Evolutionary conservation across 2,329 filamentous ascomycete species (phyloP), one percentile per base, ranked within the genome.

Genomic region (Penicillium concentricum): DNA sequence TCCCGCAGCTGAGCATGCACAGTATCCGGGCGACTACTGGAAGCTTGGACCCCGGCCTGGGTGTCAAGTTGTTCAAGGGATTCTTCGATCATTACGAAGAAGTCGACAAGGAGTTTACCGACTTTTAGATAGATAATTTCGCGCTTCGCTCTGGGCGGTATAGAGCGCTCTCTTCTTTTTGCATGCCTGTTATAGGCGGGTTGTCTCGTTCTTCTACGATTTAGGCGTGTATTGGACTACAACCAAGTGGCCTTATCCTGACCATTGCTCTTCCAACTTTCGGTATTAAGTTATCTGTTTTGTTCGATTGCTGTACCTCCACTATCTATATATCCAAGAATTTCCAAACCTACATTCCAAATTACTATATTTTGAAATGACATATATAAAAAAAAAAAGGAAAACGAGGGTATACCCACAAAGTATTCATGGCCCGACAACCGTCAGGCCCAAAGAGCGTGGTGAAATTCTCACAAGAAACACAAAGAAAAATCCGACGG

Each of bases 1-100:
- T 97, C 67, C 87, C 92, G 5, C 93, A 97, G 78, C 76, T 97
- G 66, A 93, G 89, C 69, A 97, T 97, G 93, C 93, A 97, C 75
- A 90, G 86, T 51, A 89, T 97, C 63, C 84, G 93, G 26, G 93
- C 93, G 0, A 96, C 92, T 0, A 96, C 91, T 0, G 93, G 93
- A 2, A 84, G 84, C 37, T 73, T 92, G 62, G 93, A 97, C 70
- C 93, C 93, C 0, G 93, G 93, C 0, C 77, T 97, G 63, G 93
- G 92, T 4, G 89, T 94, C 18, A 87, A 90, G 76, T 85, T 92
- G 63, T 97, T 96, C 78, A 89, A 91, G 80, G 92, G 88, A 2
- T 96, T 96, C 74, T 83, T 96, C 65, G 91, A 96, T 67, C 79
- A 87, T 61, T 97, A 88, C 80, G 91, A 96, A 79, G 81, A 83